Evolutionary conservation across 140 eudicot species (phyloP).

Genomic region (Flaveria floridana): DNA sequence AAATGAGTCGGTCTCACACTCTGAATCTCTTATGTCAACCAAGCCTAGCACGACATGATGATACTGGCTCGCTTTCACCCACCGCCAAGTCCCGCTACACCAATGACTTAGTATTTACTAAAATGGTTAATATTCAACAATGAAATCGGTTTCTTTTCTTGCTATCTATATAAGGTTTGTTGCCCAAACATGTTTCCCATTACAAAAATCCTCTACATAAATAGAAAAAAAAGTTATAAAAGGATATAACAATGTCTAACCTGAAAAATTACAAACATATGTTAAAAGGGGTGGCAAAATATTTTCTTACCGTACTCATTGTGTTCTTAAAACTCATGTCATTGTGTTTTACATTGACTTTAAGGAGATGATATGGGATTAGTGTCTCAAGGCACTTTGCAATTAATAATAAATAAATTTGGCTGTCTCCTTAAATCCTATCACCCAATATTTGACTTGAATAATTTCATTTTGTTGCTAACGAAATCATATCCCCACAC

Average conservation of each 20-base stretch:
- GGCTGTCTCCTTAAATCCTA: slow-evolving; percentile 40
- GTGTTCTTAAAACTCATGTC: slow-evolving; percentile 35
- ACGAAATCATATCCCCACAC: slow-evolving; percentile 34
- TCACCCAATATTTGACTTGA: slow-evolving; percentile 32
- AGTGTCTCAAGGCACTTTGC: slow-evolving; percentile 37
- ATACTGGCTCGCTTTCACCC: no score
- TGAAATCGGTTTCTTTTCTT: neutral
- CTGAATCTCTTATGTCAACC: no score
- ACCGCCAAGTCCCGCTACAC: no score
- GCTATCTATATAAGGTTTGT: neutral
- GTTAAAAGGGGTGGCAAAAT: slow-evolving; percentile 29
- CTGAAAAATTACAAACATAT: slow-evolving; percentile 15
- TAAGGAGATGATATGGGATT: slow-evolving; percentile 28
- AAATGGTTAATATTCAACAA: neutral
- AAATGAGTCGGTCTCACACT: no score
- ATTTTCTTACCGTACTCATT: slow-evolving; percentile 44
- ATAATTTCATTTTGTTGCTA: slow-evolving; percentile 24
- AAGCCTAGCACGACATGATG: no score
- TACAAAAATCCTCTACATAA: neutral
- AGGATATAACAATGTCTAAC: slow-evolving; percentile 8
- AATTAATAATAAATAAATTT: slow-evolving; percentile 29
- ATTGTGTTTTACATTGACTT: slow-evolving; percentile 42
- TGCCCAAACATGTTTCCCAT: neutral
- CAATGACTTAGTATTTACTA: neutral
- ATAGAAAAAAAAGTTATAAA: neutral